phyloP scores from a whole-genome alignment of 768 basidiomycete genomes.

The Lactifluus echinatus region DNA sequence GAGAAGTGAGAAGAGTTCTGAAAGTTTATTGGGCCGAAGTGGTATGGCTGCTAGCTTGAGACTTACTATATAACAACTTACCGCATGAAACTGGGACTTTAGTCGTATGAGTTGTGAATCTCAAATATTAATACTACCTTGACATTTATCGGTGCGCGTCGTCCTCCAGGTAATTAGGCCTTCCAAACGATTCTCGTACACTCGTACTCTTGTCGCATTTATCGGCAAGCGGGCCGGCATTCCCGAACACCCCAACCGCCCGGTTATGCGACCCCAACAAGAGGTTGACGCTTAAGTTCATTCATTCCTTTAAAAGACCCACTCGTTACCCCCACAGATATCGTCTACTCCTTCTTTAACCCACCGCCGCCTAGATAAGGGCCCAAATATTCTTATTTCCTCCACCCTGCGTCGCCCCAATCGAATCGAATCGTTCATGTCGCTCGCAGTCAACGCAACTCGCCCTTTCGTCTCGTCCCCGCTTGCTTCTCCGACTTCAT shows the following conservation, averaged over 20 bases:
- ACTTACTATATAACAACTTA: too few relatives aligned
- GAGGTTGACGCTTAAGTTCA: neutral
- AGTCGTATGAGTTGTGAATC: too few relatives aligned
- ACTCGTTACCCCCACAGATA: conserved; percentile 1
- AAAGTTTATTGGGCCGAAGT: too few relatives aligned
- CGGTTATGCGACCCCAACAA: conserved; percentile 9
- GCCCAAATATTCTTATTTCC: neutral
- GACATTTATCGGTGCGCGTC: too few relatives aligned
- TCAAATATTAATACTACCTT: too few relatives aligned
- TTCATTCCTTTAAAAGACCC: conserved; percentile 10
- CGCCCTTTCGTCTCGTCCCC: conserved; percentile 21
- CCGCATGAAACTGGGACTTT: too few relatives aligned
- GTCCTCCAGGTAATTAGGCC: too few relatives aligned
- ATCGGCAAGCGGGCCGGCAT: neutral
- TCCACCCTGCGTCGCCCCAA: conserved; percentile 12
- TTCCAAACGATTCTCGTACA: too few relatives aligned
- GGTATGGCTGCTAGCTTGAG: too few relatives aligned
- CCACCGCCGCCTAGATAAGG: neutral
- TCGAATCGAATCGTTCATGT: conserved; percentile 26
- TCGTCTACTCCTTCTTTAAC: neutral
- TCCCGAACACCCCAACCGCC: conserved; percentile 2
- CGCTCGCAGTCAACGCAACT: conserved; percentile 44
- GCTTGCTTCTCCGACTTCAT: conserved; percentile 11
- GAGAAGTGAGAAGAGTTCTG: too few relatives aligned
- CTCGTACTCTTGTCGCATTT: too few relatives aligned